A percentile compares a stretch with the other conserved stretches of the same genome.
phyloP scores from a whole-genome alignment of 2,329 filamentous ascomycete genomes.

The Fusarium sp. region DNA sequence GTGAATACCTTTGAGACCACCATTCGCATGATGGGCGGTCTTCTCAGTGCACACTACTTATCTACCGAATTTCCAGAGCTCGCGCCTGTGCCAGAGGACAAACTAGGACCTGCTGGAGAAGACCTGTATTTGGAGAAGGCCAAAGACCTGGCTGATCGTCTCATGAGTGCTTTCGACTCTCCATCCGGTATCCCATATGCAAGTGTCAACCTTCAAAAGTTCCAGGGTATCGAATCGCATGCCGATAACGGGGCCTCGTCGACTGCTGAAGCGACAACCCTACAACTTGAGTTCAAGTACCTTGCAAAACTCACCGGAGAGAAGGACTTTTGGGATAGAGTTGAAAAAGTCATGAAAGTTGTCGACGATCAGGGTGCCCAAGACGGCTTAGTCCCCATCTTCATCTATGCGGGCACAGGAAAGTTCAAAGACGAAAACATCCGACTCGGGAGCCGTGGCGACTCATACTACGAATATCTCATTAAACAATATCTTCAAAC shows the following conservation, averaged over 20 bases:
- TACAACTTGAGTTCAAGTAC: conserved; percentile 98
- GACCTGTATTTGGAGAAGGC: conserved; percentile 97
- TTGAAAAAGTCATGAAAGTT: conserved; percentile 90
- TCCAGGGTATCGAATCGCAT: conserved; percentile 82
- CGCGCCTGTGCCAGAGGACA: conserved; percentile 78
- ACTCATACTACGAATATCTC: conserved; percentile 98
- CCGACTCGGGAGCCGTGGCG: conserved; percentile 89
- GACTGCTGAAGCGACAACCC: conserved; percentile 89
- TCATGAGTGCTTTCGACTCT: conserved; percentile 89
- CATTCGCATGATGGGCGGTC: conserved; percentile 94
- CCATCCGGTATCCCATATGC: conserved; percentile 88
- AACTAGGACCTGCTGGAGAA: conserved; percentile 79
- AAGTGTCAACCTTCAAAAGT: conserved; percentile 86
- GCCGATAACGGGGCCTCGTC: conserved; percentile 88
- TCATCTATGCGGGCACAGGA: conserved; percentile 82
- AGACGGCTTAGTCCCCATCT: conserved; percentile 92
- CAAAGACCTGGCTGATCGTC: conserved; percentile 87
- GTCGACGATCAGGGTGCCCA: conserved; percentile 83
- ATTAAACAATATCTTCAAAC: conserved; percentile 99
- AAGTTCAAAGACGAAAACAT: conserved; percentile 87
- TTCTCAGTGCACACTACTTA: conserved; percentile 95
- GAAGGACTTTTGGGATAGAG: conserved; percentile 89
- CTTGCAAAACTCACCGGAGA: conserved; percentile 94
- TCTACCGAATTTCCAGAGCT: conserved; percentile 84
- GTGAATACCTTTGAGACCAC: conserved; percentile 99